Base-by-base conservation (phyloP, 2,329 filamentous ascomycete species). In the Mariannaea sp. region DNA sequence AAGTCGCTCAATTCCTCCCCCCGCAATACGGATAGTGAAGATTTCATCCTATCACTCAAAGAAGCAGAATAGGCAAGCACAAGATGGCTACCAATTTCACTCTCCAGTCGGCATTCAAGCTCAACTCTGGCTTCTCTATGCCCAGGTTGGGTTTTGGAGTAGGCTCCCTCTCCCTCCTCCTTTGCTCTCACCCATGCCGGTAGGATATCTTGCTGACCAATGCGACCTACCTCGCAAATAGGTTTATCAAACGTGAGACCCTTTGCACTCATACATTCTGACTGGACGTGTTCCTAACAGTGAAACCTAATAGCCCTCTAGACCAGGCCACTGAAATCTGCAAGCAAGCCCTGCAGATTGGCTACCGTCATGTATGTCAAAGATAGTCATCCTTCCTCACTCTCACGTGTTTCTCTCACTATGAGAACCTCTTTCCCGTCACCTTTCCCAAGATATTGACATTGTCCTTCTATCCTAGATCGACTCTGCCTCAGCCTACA, bases 61-160 rank as follows among this genome's bases (percentile, higher is more conserved):
- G 22, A 5, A 5, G 22, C 22, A 24, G 8, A 8, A 24, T 5
- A 24, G n/a, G n/a, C n/a, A 5, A 24, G 29, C 29, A 32, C n/a
- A 76, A 59, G 42, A 83, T 83, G 80, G 68, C 79, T 3, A 64
- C 75, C 26, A 69, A 69, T 44, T 71, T 81, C 52, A 75, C 60
- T 9, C 68, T 82, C 53, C 66, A 74, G 39, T 81, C 79, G 6
- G 76, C 73, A 13, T 60, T 77, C 62, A 83, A 80, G 73, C 75
- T 84, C 51, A 79, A 77, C 62, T 83, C 77, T 65, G 81, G 81
- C 60, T 73, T 80, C 56, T 74, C 79, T 46, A 73, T 84, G 2
- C 81, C 81, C 1, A 69, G 71, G 7, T 68, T 83, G 16, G 81
- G 81, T 39, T 83, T 78, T 55, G 81, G 81, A 45, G 80, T 83